These are phyloP conservation scores for Allium fistulosum DNA, from an alignment of 106 monocot genomes.

Conservation along the genomic window DNA sequence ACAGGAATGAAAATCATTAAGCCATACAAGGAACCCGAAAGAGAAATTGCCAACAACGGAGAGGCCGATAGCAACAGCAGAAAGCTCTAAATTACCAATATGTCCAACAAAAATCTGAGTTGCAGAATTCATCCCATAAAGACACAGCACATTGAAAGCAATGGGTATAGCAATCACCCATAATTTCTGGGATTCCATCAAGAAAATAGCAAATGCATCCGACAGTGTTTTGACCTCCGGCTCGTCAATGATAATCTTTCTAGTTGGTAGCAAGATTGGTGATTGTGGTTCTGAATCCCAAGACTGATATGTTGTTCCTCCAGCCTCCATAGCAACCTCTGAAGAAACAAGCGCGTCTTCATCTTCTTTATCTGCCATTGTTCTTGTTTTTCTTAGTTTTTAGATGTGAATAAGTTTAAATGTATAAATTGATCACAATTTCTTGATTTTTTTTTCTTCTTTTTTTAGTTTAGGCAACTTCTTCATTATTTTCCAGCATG, in stretches of 20 bases:
- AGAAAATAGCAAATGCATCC: conserved; percentile 44
- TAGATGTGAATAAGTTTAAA: too few relatives aligned
- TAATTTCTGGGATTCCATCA: conserved; percentile 43
- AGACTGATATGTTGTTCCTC: too few relatives aligned
- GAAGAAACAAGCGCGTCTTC: too few relatives aligned
- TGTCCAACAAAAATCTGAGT: conserved; percentile 86
- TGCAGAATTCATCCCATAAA: conserved; percentile 60
- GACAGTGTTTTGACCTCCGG: conserved; percentile 13
- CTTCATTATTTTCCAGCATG: too few relatives aligned
- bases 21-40: conserved; percentile 71
- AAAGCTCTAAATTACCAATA: conserved; percentile 80
- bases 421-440: too few relatives aligned
- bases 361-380: too few relatives aligned
- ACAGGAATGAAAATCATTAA: neutral
- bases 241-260: conserved; percentile 6
- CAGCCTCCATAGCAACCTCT: too few relatives aligned
- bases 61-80: conserved; percentile 68
- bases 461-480: too few relatives aligned
- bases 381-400: too few relatives aligned
- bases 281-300: too few relatives aligned
- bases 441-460: too few relatives aligned
- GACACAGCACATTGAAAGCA: conserved; percentile 56
- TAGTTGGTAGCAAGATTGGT: too few relatives aligned
- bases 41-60: conserved; percentile 74
- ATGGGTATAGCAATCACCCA: conserved; percentile 71